phyloP scores from a whole-genome alignment of 257 asterid species.

The Galeopsis tetrahit region DNA sequence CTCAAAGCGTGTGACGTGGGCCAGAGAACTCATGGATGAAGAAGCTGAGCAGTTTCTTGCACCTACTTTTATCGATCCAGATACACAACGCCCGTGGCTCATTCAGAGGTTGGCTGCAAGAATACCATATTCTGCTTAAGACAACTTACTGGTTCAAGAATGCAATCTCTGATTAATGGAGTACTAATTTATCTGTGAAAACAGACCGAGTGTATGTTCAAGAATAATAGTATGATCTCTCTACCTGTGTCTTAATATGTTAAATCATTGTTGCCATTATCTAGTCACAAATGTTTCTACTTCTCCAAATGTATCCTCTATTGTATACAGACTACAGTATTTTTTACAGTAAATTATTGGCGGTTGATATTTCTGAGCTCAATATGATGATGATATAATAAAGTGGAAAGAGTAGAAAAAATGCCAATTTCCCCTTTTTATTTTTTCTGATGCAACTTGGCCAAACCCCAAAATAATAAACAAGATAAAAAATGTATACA shows the following conservation, averaged over 20 bases:
- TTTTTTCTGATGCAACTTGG: neutral
- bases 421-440: neutral
- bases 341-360: neutral
- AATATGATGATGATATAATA: neutral
- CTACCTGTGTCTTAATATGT: too few species aligned
- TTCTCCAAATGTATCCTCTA: neutral
- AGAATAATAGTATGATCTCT: neutral
- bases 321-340: neutral
- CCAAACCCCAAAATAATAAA: too few species aligned
- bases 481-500: too few species aligned
- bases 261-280: neutral
- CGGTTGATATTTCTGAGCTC: neutral
- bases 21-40: conserved; percentile 81
- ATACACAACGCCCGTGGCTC: conserved; percentile 76
- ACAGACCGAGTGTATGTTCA: neutral
- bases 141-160: neutral
- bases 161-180: conserved; percentile 10
- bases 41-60: conserved; percentile 79
- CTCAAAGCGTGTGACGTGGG: conserved; percentile 85
- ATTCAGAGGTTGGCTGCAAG: conserved; percentile 73
- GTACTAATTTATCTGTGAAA: neutral
- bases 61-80: conserved; percentile 78
- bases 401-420: neutral
- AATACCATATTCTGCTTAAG: conserved; percentile 73
- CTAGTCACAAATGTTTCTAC: neutral